These are phyloP conservation scores for Neofusicoccum sp. DNA, from an alignment of 2,329 filamentous ascomycete species.

Conservation along the genomic window DNA sequence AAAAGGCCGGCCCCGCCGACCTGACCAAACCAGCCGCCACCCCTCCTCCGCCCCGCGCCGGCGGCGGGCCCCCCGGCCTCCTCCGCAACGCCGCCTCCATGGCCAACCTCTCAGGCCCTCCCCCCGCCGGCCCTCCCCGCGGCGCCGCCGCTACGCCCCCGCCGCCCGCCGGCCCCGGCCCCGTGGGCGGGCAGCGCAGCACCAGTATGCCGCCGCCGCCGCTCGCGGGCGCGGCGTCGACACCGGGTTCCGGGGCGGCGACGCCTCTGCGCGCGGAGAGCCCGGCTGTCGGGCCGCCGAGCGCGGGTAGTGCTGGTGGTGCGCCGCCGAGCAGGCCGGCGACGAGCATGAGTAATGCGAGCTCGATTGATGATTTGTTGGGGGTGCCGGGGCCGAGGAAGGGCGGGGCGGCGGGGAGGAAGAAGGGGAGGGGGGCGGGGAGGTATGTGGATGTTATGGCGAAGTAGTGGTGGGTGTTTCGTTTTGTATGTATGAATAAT, in stretches of 20 bases:
- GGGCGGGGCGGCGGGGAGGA: slow-evolving; percentile 52
- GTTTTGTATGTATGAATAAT: neutral
- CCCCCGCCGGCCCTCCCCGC: neutral
- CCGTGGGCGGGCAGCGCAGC: slow-evolving; percentile 20
- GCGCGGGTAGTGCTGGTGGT: neutral
- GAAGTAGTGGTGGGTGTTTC: slow-evolving; percentile 14
- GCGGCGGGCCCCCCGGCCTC: slow-evolving; percentile 47
- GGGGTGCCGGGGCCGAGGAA: slow-evolving; percentile 71
- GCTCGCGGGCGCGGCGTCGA: slow-evolving; percentile 9
- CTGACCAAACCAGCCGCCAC: slow-evolving; percentile 58
- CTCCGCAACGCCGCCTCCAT: slow-evolving; percentile 52
- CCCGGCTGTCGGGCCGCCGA: slow-evolving; percentile 27
- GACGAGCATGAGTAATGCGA: slow-evolving; percentile 87
- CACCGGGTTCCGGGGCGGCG: slow-evolving; percentile 28
- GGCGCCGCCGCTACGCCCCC: neutral
- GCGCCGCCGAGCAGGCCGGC: slow-evolving; percentile 52
- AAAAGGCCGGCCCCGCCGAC: slow-evolving; percentile 71
- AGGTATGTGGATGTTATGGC: slow-evolving; percentile 97
- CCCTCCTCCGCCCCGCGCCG: slow-evolving; percentile 71
- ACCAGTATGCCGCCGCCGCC: slow-evolving; percentile 38
- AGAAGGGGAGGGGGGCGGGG: slow-evolving; percentile 77
- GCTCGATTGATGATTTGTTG: slow-evolving; percentile 89
- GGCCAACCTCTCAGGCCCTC: slow-evolving; percentile 38
- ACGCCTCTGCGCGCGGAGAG: slow-evolving; percentile 36
- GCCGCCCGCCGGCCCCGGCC: neutral